Evolutionary conservation across 2,329 filamentous ascomycete species (phyloP), one percentile per base, ranked within the genome.

Genomic region (Alternaria angustiovoidea): DNA sequence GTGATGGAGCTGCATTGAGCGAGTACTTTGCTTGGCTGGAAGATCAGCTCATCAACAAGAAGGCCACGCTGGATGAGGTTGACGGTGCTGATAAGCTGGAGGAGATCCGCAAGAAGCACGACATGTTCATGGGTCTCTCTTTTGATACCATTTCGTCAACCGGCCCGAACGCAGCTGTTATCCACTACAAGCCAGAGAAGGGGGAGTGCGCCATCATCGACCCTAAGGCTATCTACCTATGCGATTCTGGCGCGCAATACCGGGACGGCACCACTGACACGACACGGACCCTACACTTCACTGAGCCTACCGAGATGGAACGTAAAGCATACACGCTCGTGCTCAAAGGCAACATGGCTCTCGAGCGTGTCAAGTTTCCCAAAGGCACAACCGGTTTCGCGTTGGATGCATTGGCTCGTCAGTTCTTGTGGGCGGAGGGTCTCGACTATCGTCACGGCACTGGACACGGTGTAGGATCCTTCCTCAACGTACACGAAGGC

Each of bases 1-100:
- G 95, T 65, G 95, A 99, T 73, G 95, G 95, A 47, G 93, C 93
- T 47, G 94, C 95, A 2, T 80, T 98, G 62, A 94, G 88, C 57
- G 89, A 97, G 75, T 99, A 93, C 78, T 97, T 99, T 78, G 93
- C 95, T 12, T 99, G 95, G 95, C 86, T 99, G 4, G 95, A 99
- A 78, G 87, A 97, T 71, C 90, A 97, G 74, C 83, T 99, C 24
- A 76, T 92, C 59, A 87, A 85, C 66, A 89, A 94, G 77, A 90
- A 91, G 63, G 86, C 85, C 1, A 85, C 82, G 4, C 80, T 99
- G 7, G 93, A 98, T 72, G 95, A 99, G 77, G 93, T 97, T 2
- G 85, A 92, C 67, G 95, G 88, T n/a, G 93, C 94, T 16, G 92
- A 97, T 76, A 96, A 96, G 80, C 85, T 99, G 2, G 93, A 97